Evolutionary conservation across 139 green algal genomes (phyloP).

Genomic region (Ostreobium quekettii): DNA sequence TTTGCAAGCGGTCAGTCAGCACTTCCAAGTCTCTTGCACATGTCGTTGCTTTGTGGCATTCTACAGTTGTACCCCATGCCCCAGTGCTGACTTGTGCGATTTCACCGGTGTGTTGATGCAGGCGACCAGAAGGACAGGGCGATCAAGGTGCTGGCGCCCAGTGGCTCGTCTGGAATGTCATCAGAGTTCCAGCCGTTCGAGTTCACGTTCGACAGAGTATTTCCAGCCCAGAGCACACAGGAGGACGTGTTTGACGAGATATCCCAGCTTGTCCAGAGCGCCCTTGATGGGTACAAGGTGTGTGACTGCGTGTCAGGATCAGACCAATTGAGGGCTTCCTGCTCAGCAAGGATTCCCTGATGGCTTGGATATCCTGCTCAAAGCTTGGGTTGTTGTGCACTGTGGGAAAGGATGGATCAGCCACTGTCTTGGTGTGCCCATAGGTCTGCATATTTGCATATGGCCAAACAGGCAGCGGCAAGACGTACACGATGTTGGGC

Average conservation of each 20-base stretch:
- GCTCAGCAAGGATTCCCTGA: no score
- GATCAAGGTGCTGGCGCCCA: no score
- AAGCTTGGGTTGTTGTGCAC: no score
- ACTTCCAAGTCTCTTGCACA: neutral
- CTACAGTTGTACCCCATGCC: neutral
- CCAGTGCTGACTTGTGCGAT: neutral
- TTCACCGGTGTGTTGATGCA: no score
- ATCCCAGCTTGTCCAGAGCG: slow-evolving; percentile 72
- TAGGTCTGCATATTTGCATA: slow-evolving; percentile 89
- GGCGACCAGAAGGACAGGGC: no score
- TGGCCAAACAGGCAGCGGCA: slow-evolving; percentile 77
- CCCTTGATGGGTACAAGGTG: slow-evolving; percentile 86
- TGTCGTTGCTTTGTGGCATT: neutral
- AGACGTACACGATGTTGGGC: slow-evolving; percentile 81
- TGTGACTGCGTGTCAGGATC: no score
- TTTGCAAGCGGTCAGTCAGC: no score
- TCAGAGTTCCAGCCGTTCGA: neutral
- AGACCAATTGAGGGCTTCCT: no score
- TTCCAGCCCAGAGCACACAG: slow-evolving; percentile 54
- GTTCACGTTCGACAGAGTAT: slow-evolving; percentile 77
- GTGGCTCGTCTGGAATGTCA: no score
- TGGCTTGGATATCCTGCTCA: no score
- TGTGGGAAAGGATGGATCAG: no score
- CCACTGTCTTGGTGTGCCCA: no score
- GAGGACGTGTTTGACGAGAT: slow-evolving; percentile 83